These are phyloP conservation scores for Pythium rishiriense DNA, from an alignment of 352 stramenopile genomes.

Conservation along the genomic window DNA sequence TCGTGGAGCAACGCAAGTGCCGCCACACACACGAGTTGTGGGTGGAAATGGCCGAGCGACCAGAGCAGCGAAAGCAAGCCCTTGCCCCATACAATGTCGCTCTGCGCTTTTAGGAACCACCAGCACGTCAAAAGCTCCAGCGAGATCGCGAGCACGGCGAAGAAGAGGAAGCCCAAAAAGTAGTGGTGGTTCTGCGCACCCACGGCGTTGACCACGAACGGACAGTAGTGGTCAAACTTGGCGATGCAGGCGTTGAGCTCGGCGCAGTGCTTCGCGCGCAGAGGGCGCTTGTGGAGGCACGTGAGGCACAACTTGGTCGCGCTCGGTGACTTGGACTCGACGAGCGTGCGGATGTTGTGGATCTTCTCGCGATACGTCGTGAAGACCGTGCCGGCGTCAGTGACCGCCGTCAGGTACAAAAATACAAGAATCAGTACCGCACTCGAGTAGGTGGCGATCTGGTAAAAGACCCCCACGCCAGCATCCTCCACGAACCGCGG, in stretches of 20 bases:
- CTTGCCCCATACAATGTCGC: constrained; percentile 24
- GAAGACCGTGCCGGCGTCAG: constrained; percentile 59
- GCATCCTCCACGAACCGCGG: constrained; percentile 27
- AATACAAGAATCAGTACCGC: constrained; percentile 39
- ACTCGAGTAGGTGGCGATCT: constrained; percentile 26
- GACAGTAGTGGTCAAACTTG: constrained; percentile 86
- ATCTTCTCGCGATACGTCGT: constrained; percentile 74
- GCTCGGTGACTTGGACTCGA: constrained; percentile 72
- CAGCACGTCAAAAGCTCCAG: constrained; percentile 50
- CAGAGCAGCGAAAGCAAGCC: constrained; percentile 35
- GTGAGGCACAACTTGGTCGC: constrained; percentile 80
- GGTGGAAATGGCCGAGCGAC: constrained; percentile 64
- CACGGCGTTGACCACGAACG: constrained; percentile 92
- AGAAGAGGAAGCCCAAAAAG: constrained; percentile 93
- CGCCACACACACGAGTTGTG: constrained; percentile 52
- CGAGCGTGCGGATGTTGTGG: constrained; percentile 62
- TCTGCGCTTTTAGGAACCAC: constrained; percentile 31
- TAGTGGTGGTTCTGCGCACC: constrained; percentile 93
- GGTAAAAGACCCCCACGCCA: constrained; percentile 35
- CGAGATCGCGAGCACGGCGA: constrained; percentile 54
- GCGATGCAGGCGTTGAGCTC: constrained; percentile 80
- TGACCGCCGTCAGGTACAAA: constrained; percentile 56
- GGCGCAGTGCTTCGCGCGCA: constrained; percentile 78
- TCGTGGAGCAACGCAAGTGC: constrained; percentile 58
- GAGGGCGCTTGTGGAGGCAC: constrained; percentile 70